Percentiles rank a stretch among this genome's conserved stretches.
phyloP scores from a whole-genome alignment of 192 early-diverging fungal species.

The Backusella macrospora region DNA sequence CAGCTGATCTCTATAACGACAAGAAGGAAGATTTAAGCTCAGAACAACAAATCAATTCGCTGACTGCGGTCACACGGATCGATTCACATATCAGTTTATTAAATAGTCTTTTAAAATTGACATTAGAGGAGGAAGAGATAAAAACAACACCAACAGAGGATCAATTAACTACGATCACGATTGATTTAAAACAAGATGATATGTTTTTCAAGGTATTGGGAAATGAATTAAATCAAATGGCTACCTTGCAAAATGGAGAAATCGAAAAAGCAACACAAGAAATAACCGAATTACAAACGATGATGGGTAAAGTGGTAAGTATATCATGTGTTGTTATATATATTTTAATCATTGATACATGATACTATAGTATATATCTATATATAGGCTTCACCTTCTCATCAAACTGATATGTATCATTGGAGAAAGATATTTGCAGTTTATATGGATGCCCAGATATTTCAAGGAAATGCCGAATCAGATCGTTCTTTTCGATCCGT shows the following conservation, averaged over 20 bases:
- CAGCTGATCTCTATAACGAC: background rate
- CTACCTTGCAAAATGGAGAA: slow-evolving; percentile 14
- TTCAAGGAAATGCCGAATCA: slow-evolving; percentile 59
- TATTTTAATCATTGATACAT: slow-evolving; percentile 17
- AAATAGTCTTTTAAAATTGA: slow-evolving; percentile 10
- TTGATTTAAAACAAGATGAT: slow-evolving; percentile 43
- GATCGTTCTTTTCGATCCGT: slow-evolving; percentile 56
- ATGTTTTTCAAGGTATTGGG: slow-evolving; percentile 41
- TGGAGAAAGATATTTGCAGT: slow-evolving; percentile 72
- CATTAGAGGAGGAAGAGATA: background rate
- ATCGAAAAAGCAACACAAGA: slow-evolving; percentile 27
- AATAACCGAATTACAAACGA: slow-evolving; percentile 27
- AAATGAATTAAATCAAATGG: slow-evolving; percentile 28
- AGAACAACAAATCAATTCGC: background rate
- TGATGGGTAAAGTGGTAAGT: slow-evolving; percentile 32
- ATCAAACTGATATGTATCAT: slow-evolving; percentile 73
- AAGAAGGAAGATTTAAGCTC: background rate
- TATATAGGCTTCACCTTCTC: slow-evolving; percentile 36
- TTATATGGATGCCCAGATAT: slow-evolving; percentile 76
- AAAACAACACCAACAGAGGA: background rate
- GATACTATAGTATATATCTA: slow-evolving; percentile 47
- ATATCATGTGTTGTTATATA: too few species aligned
- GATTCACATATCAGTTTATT: slow-evolving; percentile 7
- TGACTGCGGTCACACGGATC: background rate
- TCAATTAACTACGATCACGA: background rate